phyloP scores from a whole-genome alignment of 805 yeast species.

The Candida loeiensis region DNA sequence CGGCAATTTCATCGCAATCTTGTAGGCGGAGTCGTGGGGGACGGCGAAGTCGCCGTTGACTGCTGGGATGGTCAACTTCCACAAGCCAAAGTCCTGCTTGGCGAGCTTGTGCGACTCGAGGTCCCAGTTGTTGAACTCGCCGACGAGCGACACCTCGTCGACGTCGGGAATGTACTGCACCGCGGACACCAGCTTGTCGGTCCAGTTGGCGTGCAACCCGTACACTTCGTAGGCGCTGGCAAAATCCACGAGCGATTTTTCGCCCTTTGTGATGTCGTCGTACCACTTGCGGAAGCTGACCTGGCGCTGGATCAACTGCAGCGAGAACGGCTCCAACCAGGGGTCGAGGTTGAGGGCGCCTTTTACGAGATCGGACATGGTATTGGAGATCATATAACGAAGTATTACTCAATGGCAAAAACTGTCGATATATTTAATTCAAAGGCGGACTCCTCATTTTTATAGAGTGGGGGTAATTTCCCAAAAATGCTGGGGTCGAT shows the following conservation, averaged over 20 bases:
- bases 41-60: constrained; percentile 58
- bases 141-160: constrained; percentile 66
- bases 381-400: too few relatives aligned
- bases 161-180: constrained; percentile 94
- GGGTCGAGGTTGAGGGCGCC: constrained; percentile 77
- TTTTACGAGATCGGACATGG: constrained; percentile 17
- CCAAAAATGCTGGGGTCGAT: too few relatives aligned
- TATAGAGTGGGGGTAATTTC: too few relatives aligned
- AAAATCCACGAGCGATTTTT: constrained; percentile 58
- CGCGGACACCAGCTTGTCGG: constrained; percentile 54
- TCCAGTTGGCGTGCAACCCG: constrained; percentile 66
- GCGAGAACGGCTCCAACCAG: constrained; percentile 75
- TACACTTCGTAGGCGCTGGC: constrained; percentile 71
- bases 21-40: constrained; percentile 76
- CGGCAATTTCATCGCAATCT: constrained; percentile 61
- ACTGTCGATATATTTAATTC: too few relatives aligned
- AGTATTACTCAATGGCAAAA: too few relatives aligned
- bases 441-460: too few relatives aligned
- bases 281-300: constrained; percentile 64
- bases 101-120: constrained; percentile 50
- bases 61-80: constrained; percentile 59
- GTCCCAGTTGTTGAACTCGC: constrained; percentile 90
- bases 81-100: constrained; percentile 68
- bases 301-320: constrained; percentile 67
- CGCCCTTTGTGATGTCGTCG: constrained; percentile 48